Conservation (phyloP, 768 basidiomycete genomes). For the Pleurotus eryngii region DNA sequence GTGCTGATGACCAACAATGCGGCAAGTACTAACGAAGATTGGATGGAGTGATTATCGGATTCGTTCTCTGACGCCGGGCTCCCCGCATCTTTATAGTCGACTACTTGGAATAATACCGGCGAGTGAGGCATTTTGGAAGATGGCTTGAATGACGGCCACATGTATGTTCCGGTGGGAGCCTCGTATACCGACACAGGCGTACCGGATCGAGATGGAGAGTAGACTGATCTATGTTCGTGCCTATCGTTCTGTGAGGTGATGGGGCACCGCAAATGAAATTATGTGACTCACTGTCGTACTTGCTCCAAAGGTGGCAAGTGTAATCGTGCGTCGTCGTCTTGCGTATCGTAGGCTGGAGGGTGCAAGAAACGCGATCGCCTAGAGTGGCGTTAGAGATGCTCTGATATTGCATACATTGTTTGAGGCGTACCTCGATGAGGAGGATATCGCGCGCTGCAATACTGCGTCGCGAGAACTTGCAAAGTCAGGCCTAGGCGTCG, state of each 20-base stretch:
- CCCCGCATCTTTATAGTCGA: conserved; percentile 13
- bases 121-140: conserved; percentile 39
- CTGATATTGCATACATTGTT: not conserved
- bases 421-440: conserved; percentile 3
- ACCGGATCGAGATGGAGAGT: conserved; percentile 1
- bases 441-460: conserved; percentile 5
- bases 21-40: conserved; percentile 2
- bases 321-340: conserved; percentile 2
- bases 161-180: conserved; percentile 41
- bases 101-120: conserved; percentile 32
- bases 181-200: conserved; percentile 37
- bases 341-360: conserved; percentile 1
- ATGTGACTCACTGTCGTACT: not conserved
- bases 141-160: conserved; percentile 44
- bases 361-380: conserved; percentile 2
- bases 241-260: not conserved
- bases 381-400: not conserved
- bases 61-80: conserved; percentile 5
- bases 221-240: not conserved
- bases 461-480: not conserved
- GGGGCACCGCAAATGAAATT: not conserved
- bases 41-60: conserved; percentile 6
- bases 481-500: not conserved
- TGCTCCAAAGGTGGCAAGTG: not conserved
- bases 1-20: not conserved